These are phyloP conservation scores for Picochlorum sp. DNA, from an alignment of 139 green algal genomes.

Conservation along the genomic window DNA sequence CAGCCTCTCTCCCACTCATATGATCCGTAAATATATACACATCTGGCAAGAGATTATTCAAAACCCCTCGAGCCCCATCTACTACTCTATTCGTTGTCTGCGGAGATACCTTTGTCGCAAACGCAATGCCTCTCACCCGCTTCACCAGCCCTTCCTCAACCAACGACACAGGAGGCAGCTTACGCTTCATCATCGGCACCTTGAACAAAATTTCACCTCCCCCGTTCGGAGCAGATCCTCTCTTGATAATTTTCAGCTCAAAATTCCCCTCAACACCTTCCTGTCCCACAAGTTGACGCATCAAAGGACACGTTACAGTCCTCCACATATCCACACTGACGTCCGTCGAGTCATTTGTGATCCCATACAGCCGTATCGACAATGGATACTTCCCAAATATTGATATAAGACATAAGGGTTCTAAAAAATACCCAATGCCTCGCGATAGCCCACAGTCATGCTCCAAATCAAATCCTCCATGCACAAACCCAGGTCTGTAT, in stretches of 20 bases:
- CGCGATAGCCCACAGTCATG: constrained; percentile 83
- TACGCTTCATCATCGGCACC: constrained; percentile 43
- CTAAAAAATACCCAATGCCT: constrained; percentile 88
- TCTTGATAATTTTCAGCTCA: constrained; percentile 51
- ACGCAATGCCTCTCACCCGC: constrained; percentile 89
- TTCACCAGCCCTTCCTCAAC: constrained; percentile 92
- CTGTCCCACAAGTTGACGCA: constrained; percentile 54
- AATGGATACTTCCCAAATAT: constrained; percentile 90
- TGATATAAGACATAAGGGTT: constrained; percentile 74
- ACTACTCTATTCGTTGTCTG: constrained; percentile 87
- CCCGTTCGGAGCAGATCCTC: constrained; percentile 69
- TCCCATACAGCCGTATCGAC: constrained; percentile 68
- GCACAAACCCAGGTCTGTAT: constrained; percentile 82
- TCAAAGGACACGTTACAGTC: constrained; percentile 83
- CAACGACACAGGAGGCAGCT: constrained; percentile 51
- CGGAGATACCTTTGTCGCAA: constrained; percentile 64
- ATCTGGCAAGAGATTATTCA: constrained; percentile 91
- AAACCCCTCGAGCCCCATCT: constrained; percentile 68
- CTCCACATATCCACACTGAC: constrained; percentile 75
- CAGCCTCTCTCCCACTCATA: constrained; percentile 51
- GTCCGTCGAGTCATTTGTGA: constrained; percentile 88
- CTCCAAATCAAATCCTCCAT: constrained; percentile 50
- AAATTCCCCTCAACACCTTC: constrained; percentile 33
- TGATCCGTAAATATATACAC: constrained; percentile 99
- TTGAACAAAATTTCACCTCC: constrained; percentile 78